Evolutionary conservation across 805 yeast genomes (phyloP).

Genomic region (Zygoascus flipseniorum): DNA sequence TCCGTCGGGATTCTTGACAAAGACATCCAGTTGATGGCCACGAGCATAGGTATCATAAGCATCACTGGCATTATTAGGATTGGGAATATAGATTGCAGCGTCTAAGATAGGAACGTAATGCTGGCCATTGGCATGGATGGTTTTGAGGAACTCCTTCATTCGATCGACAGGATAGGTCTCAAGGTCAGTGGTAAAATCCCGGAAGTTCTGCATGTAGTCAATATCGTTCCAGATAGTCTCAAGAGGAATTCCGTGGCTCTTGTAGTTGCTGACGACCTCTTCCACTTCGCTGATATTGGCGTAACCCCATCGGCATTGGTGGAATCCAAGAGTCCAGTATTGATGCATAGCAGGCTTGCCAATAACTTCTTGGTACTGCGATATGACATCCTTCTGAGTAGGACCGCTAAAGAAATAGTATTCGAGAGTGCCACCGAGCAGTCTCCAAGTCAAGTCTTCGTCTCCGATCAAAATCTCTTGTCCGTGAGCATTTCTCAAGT

Average conservation of each 20-base stretch:
- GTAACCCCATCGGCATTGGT: conserved; percentile 96
- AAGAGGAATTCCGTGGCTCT: conserved; percentile 62
- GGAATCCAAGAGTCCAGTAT: conserved; percentile 74
- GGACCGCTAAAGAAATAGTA: conserved; percentile 23
- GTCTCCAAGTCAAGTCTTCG: conserved; percentile 26
- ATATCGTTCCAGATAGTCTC: conserved; percentile 91
- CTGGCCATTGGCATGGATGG: conserved; percentile 63
- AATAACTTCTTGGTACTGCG: conserved; percentile 55
- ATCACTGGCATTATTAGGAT: conserved; percentile 43
- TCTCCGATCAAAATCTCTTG: conserved; percentile 27
- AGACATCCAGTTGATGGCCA: conserved; percentile 35
- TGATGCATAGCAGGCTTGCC: conserved; percentile 71
- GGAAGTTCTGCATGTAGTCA: conserved; percentile 76
- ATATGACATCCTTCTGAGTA: conserved; percentile 47
- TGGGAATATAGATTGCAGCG: conserved; percentile 47
- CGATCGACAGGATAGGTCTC: conserved; percentile 65
- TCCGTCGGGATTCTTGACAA: conserved; percentile 41
- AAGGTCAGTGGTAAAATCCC: conserved; percentile 84
- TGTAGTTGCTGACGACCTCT: conserved; percentile 57
- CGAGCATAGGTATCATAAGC: conserved; percentile 51
- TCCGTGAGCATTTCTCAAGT: conserved; percentile 26
- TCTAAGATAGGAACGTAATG: conserved; percentile 77
- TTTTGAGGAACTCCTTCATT: conserved; percentile 55
- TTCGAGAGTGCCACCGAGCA: conserved; percentile 26
- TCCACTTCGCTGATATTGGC: conserved; percentile 75